These are phyloP conservation scores for Paecilomyces fulvus DNA, from an alignment of 2,329 filamentous ascomycete species.

Conservation along the genomic window DNA sequence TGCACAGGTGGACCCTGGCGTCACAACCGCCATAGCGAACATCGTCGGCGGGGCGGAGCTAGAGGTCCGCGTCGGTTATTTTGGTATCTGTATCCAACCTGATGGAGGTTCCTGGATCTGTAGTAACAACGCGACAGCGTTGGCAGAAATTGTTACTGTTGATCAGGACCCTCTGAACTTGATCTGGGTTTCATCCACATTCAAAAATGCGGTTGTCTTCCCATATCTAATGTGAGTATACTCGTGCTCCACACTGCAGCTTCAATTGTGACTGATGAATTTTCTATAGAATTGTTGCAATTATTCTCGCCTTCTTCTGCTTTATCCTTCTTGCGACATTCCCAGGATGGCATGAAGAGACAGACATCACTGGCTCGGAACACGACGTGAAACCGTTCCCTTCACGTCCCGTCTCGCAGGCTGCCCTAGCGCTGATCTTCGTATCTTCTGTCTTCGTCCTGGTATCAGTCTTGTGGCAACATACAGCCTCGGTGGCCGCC, in stretches of 20 bases:
- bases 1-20: conserved; percentile 82
- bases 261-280: conserved; percentile 5
- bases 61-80: conserved; percentile 91
- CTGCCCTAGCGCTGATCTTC: conserved; percentile 87
- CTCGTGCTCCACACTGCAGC: neutral
- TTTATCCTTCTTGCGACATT: conserved; percentile 93
- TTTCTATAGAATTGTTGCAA: conserved; percentile 72
- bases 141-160: conserved; percentile 79
- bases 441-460: conserved; percentile 57
- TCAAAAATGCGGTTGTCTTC: conserved; percentile 98
- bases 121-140: conserved; percentile 90
- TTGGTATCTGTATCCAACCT: conserved; percentile 91
- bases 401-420: conserved; percentile 81
- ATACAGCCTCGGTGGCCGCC: conserved; percentile 92
- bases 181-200: conserved; percentile 93
- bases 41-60: conserved; percentile 78
- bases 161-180: conserved; percentile 95
- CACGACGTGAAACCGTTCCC: conserved; percentile 92
- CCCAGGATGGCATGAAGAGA: conserved; percentile 93
- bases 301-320: conserved; percentile 94
- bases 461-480: conserved; percentile 54
- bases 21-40: conserved; percentile 76
- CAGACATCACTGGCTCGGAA: conserved; percentile 70
- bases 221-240: conserved; percentile 78
- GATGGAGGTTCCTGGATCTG: conserved; percentile 88